phyloP scores from a whole-genome alignment of 164 flowering plant species.

The Tetrastigma voinierianum region DNA sequence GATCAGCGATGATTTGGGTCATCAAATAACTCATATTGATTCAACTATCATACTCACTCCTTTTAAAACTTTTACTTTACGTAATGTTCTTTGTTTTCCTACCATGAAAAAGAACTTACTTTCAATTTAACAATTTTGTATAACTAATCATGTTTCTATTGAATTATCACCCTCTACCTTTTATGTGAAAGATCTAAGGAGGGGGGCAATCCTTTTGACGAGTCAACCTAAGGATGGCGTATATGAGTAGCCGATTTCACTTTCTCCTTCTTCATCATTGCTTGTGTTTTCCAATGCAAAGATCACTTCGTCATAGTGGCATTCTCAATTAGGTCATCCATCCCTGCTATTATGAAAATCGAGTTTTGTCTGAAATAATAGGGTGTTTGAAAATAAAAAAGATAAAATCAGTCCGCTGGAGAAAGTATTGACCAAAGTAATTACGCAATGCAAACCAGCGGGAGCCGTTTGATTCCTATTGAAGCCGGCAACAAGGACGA shows the following conservation, averaged over 20 bases:
- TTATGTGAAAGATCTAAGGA: not conserved
- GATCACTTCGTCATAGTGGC: not conserved
- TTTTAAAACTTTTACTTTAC: not conserved
- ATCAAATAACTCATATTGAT: not conserved
- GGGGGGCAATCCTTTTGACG: constrained; percentile 3
- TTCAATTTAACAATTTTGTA: constrained; percentile 5
- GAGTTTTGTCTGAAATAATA: too few species aligned
- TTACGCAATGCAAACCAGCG: too few species aligned
- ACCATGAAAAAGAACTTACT: not conserved
- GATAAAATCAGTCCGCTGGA: too few species aligned
- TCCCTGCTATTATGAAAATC: too few species aligned
- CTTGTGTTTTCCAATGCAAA: not conserved
- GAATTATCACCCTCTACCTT: constrained; percentile 2
- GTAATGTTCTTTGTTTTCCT: not conserved
- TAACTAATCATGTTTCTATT: not conserved
- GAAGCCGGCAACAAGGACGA: too few species aligned
- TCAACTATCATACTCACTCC: not conserved
- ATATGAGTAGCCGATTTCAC: not conserved
- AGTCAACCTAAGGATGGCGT: not conserved
- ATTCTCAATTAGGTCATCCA: not conserved
- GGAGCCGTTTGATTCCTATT: too few species aligned
- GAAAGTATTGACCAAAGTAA: too few species aligned
- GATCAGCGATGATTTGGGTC: not conserved
- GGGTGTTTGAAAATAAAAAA: too few species aligned
- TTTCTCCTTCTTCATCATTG: not conserved